Base-by-base conservation (phyloP, 257 asterid species). In the Striga asiatica region DNA sequence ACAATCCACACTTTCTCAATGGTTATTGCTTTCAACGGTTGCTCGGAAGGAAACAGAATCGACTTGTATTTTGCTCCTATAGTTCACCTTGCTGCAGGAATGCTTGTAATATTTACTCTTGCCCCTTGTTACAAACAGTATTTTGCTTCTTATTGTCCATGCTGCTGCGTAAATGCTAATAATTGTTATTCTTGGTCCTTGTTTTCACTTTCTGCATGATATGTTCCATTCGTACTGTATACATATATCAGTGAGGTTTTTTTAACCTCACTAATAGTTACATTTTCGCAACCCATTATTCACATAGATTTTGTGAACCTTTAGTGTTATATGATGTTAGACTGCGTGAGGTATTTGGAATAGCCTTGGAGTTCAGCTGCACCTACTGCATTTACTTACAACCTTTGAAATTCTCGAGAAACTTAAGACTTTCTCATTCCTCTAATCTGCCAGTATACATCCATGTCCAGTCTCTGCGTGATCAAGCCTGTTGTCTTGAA, bases 1-100 rank as follows among this genome's bases (percentile, higher is more conserved):
- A 91, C 94, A 24, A 80, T 91, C 73, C 98, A 91, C 70, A 91
- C 97, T 32, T 87, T 87, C 76, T 91, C 93, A 22, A 87, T 91
- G 98, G 95, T 91, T 57, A 84, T 91, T 67, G 98, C 95, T 6
- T 87, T 91, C 76, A 77, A 68, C 61, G 97, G 95, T 41, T 84
- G 84, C 65, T 70, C 84, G 3, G 97, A 84, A 68, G 94, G 84
- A 54, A 80, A 74, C 66, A 84, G 22, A 73, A 53, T 48, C 29
- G 93, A 84, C 71, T 89, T 82, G 70, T 77, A 69, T 58, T 69
- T 84, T 73, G 95, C 81, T 62, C 98, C 97, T 19, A 61, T 50
- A 19, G 78, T 84, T 65, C 98, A 91, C 78, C 66, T 91, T 49
- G 71, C 76, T 49, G 91, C 95, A 7, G 98, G 88, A 66, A 68